These are phyloP conservation scores for Telfairia occidentalis DNA, from an alignment of 331 rosid genomes.

Conservation along the genomic window DNA sequence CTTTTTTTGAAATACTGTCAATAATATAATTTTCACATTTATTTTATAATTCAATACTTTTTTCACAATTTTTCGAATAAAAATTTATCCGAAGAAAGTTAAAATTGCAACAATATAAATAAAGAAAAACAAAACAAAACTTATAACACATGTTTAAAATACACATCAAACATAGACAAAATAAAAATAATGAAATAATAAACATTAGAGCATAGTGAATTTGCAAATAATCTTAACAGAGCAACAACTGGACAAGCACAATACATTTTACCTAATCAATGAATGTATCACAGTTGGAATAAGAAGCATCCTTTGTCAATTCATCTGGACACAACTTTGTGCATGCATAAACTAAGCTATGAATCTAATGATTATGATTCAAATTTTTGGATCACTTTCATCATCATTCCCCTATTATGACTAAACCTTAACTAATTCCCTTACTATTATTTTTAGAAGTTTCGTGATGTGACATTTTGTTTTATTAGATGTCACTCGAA, in stretches of 20 bases:
- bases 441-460: no score
- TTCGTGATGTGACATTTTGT: not conserved
- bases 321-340: not conserved
- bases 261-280: not conserved
- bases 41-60: no score
- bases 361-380: not conserved
- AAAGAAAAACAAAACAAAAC: not conserved
- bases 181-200: not conserved
- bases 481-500: not conserved
- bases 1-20: no score
- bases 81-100: no score
- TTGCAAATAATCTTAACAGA: not conserved
- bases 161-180: not conserved
- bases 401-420: not conserved
- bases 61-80: no score
- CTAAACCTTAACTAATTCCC: not conserved
- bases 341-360: not conserved
- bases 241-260: not conserved
- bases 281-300: conserved; percentile 6
- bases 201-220: not conserved
- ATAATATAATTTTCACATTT: no score
- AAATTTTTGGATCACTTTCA: not conserved
- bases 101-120: no score
- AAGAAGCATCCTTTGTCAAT: conserved; percentile 5
- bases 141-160: not conserved